Evolutionary conservation across 2,329 filamentous ascomycete genomes (phyloP), one percentile per base, ranked within the genome.

Genomic region (Phialemonium atrogriseum): DNA sequence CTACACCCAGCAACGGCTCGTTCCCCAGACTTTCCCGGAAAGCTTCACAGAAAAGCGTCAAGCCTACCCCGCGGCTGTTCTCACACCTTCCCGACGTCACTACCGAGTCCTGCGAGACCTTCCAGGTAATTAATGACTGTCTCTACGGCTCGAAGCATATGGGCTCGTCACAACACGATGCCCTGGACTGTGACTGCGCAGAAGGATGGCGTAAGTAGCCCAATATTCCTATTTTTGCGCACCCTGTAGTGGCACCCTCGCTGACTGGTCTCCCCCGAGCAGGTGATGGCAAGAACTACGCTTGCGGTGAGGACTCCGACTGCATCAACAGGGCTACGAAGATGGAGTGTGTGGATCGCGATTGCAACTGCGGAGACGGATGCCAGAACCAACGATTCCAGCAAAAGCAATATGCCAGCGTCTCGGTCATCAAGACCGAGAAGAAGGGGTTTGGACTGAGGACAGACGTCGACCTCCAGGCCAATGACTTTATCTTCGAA

Each of bases 281-380:
- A 81, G 77, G 60, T 21, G 62, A 76, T 54, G 70, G 72, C 40
- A 56, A 62, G 42, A 98, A 98, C 56, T 60, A 80, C 59, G 88
- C 91, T 30, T 98, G 91, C 56, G 89, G 85, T 43, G 88, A 95
- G 49, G 86, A 95, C 58, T 94, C 88, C 11, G 89, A 96, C 58
- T 98, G 91, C 60, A 98, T 98, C 68, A 98, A 98, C 58, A 84
- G 91, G 49, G 84, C 86, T 36, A 96, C 89, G 36, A 96, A 95
- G 59, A 94, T 96, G 76, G 91, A 98, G 62, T 98, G 91, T 55
- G 72, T 84, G 21, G 68, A 71, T 41, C 77, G 77, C 39, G 82
- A 88, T 45, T 91, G 88, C 58, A 84, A 86, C 51, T 98, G 91
- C 57, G 88, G 88, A 33, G 66, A 76, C 22, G 77, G 76, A 29